Conservation (phyloP, 352 stramenopile genomes). For the Thalassiosira mediterranea region DNA sequence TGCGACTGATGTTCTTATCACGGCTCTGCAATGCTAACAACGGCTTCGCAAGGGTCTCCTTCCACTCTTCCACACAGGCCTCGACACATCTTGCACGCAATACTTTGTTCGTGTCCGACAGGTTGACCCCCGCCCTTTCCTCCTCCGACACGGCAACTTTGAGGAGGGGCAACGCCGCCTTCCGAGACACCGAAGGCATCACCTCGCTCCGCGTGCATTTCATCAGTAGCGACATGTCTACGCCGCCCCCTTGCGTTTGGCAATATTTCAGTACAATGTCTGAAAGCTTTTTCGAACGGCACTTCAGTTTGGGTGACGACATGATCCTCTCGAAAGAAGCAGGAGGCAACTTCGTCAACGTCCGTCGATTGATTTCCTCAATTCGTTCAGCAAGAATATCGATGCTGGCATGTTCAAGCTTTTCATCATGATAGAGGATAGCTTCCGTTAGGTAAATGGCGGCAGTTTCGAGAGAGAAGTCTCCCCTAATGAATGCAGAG, state of each 20-base stretch:
- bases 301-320: slow-evolving; percentile 50
- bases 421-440: slow-evolving; percentile 54
- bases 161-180: slow-evolving; percentile 49
- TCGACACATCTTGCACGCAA: slow-evolving; percentile 40
- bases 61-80: slow-evolving; percentile 44
- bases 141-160: slow-evolving; percentile 52
- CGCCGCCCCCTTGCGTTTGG: slow-evolving; percentile 36
- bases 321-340: slow-evolving; percentile 55
- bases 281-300: slow-evolving; percentile 49
- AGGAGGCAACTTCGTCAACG: slow-evolving; percentile 46
- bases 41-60: slow-evolving; percentile 55
- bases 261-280: slow-evolving; percentile 60
- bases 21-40: slow-evolving; percentile 46
- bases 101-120: slow-evolving; percentile 47
- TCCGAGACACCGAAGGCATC: slow-evolving; percentile 58
- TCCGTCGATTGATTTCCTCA: slow-evolving; percentile 48
- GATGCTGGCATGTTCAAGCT: slow-evolving; percentile 46
- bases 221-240: slow-evolving; percentile 52
- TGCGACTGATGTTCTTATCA: slow-evolving; percentile 56
- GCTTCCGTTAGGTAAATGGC: slow-evolving; percentile 45
- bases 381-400: slow-evolving; percentile 53
- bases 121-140: slow-evolving; percentile 38
- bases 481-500: slow-evolving; percentile 43
- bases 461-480: slow-evolving; percentile 49
- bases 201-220: slow-evolving; percentile 48